phyloP scores from a whole-genome alignment of 805 yeast genomes.

The Sungouiella blattae region DNA sequence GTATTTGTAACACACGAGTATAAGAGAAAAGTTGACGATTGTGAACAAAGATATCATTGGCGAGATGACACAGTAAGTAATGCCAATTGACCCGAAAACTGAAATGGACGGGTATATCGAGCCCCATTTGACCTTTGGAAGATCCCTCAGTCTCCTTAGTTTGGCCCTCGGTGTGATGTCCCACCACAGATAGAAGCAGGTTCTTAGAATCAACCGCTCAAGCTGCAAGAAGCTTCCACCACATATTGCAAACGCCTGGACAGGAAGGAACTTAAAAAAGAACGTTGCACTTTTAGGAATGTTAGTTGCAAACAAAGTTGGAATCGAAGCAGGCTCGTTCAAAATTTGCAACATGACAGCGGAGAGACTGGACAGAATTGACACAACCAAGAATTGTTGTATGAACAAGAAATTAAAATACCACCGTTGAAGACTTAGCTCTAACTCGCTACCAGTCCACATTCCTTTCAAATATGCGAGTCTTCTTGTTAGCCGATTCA shows the following conservation, averaged over 20 bases:
- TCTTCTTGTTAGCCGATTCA: constrained; percentile 54
- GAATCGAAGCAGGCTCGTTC: constrained; percentile 69
- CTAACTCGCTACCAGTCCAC: constrained; percentile 59
- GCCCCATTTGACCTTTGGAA: constrained; percentile 68
- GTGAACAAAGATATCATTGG: constrained; percentile 70
- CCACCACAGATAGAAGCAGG: constrained; percentile 30
- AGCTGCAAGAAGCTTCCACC: constrained; percentile 69
- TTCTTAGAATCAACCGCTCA: constrained; percentile 44
- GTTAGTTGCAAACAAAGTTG: constrained; percentile 68
- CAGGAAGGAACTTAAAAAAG: constrained; percentile 71
- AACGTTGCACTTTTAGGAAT: constrained; percentile 85
- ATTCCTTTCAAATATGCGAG: constrained; percentile 55
- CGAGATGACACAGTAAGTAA: constrained; percentile 74
- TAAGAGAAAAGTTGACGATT: constrained; percentile 49
- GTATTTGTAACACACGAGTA: constrained; percentile 67
- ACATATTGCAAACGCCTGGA: constrained; percentile 72
- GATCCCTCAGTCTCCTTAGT: constrained; percentile 40
- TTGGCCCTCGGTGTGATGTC: constrained; percentile 62
- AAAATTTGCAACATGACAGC: constrained; percentile 58
- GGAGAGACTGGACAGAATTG: constrained; percentile 76
- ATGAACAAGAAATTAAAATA: constrained; percentile 74
- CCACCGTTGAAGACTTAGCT: constrained; percentile 73
- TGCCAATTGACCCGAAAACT: constrained; percentile 71
- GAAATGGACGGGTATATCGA: constrained; percentile 73
- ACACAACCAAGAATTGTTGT: constrained; percentile 80